Evolutionary conservation across 805 yeast genomes (phyloP).

Genomic region (Candida tibetensis): DNA sequence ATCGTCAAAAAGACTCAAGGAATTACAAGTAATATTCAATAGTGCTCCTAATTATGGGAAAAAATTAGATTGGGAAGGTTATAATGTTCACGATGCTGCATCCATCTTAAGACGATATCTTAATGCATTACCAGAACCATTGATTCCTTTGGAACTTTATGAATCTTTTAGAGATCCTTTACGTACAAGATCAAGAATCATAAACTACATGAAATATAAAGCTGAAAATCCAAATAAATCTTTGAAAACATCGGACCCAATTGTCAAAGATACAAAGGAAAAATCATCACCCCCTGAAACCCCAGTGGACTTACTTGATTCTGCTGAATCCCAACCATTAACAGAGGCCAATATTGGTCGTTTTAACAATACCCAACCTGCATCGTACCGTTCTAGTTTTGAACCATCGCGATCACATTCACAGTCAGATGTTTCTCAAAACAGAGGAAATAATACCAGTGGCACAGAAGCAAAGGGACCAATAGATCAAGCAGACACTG

Average conservation of each 20-base stretch:
- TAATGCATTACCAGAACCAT: slow-evolving; percentile 87
- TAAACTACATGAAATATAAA: slow-evolving; percentile 62
- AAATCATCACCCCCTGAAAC: slow-evolving; percentile 10
- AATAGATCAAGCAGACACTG: not conserved
- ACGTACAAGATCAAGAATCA: slow-evolving; percentile 56
- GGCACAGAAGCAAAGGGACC: not conserved
- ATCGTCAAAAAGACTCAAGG: slow-evolving; percentile 80
- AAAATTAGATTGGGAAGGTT: slow-evolving; percentile 86
- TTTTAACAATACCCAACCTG: slow-evolving; percentile 13
- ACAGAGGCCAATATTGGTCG: slow-evolving; percentile 36
- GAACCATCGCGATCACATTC: slow-evolving; percentile 2
- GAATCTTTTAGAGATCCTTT: slow-evolving; percentile 78
- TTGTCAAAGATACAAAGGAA: not conserved
- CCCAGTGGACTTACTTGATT: slow-evolving; percentile 11
- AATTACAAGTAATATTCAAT: slow-evolving; percentile 78
- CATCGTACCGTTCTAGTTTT: slow-evolving; percentile 3
- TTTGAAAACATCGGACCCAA: slow-evolving; percentile 4
- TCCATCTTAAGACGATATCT: slow-evolving; percentile 81
- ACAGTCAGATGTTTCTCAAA: slow-evolving; percentile 3
- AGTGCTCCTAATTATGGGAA: slow-evolving; percentile 89
- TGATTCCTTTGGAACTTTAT: slow-evolving; percentile 76
- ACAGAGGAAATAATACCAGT: not conserved
- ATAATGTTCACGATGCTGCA: slow-evolving; percentile 95
- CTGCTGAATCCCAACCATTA: slow-evolving; percentile 19
- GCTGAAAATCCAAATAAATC: slow-evolving; percentile 38